These are phyloP conservation scores for Hippophae tibetana DNA, from an alignment of 306 rosid species.

Conservation along the genomic window DNA sequence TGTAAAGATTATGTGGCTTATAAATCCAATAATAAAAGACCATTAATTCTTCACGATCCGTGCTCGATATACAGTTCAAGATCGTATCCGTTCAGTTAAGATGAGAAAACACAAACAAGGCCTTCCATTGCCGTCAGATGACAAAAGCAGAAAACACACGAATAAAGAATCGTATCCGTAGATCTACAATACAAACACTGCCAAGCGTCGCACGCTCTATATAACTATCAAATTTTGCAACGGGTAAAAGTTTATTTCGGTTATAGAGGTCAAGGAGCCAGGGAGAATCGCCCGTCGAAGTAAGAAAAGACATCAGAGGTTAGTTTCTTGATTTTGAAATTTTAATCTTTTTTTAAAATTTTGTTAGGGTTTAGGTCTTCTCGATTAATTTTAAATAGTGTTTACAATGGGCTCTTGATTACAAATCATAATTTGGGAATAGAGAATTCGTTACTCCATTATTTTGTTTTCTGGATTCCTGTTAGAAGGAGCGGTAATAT, in stretches of 20 bases:
- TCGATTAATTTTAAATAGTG: too few relatives aligned
- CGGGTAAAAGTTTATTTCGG: not conserved
- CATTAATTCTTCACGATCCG: slow-evolving; percentile 32
- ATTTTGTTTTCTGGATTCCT: too few relatives aligned
- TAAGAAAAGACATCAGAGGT: not conserved
- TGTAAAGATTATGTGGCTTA: not conserved
- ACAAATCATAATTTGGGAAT: too few relatives aligned
- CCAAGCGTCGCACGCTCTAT: slow-evolving; percentile 16
- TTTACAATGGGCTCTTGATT: too few relatives aligned
- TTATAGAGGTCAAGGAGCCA: not conserved
- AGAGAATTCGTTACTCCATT: too few relatives aligned
- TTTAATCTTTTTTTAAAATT: not conserved
- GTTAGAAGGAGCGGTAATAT: too few relatives aligned
- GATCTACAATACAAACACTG: not conserved
- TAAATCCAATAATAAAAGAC: slow-evolving; percentile 27
- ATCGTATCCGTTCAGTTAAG: slow-evolving; percentile 26
- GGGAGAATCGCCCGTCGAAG: not conserved
- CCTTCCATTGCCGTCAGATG: slow-evolving; percentile 25
- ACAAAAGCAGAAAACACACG: slow-evolving; percentile 38
- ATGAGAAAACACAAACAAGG: slow-evolving; percentile 43
- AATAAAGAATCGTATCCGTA: slow-evolving; percentile 28
- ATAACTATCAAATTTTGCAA: rapidly evolving
- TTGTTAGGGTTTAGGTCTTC: slow-evolving; percentile 10
- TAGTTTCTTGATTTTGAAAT: not conserved
- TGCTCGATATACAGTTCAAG: not conserved